Conservation (phyloP, 805 yeast species). For the Wickerhamomyces tratensis region DNA sequence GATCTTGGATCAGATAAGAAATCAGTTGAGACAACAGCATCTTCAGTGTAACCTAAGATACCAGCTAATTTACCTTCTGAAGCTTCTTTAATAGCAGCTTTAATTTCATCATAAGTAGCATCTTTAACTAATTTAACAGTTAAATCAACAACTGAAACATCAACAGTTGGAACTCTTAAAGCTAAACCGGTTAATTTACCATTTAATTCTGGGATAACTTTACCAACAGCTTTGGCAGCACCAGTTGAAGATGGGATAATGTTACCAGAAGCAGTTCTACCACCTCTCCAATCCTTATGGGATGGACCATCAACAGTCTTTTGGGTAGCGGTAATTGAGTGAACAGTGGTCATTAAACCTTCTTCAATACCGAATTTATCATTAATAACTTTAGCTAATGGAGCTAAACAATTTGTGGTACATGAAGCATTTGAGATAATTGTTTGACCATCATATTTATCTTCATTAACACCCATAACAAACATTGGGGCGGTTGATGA, state of each 20-base stretch:
- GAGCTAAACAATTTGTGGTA: constrained; percentile 94
- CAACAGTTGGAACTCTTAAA: constrained; percentile 88
- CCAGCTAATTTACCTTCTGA: constrained; percentile 76
- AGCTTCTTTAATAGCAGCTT: constrained; percentile 65
- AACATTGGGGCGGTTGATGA: constrained; percentile 93
- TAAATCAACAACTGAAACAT: constrained; percentile 89
- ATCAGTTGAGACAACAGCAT: constrained; percentile 85
- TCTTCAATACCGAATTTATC: constrained; percentile 81
- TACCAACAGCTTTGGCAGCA: constrained; percentile 97
- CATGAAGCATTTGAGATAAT: constrained; percentile 91
- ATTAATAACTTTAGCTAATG: constrained; percentile 83
- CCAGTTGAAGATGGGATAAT: constrained; percentile 94
- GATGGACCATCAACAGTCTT: constrained; percentile 97
- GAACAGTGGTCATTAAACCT: constrained; percentile 94
- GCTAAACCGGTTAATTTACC: constrained; percentile 95
- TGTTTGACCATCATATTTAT: constrained; percentile 64
- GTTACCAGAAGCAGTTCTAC: constrained; percentile 94
- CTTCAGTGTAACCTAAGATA: constrained; percentile 83
- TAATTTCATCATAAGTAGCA: constrained; percentile 77
- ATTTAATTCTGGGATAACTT: constrained; percentile 83
- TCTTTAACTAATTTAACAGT: constrained; percentile 73
- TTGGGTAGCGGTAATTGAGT: constrained; percentile 93
- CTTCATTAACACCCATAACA: constrained; percentile 85
- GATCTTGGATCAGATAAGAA: constrained; percentile 79
- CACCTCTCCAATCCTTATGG: constrained; percentile 98